A percentile compares a stretch with the other conserved stretches of the same genome.
Evolutionary conservation across 768 basidiomycete genomes (phyloP).

Genomic region (Hericium alpestre): DNA sequence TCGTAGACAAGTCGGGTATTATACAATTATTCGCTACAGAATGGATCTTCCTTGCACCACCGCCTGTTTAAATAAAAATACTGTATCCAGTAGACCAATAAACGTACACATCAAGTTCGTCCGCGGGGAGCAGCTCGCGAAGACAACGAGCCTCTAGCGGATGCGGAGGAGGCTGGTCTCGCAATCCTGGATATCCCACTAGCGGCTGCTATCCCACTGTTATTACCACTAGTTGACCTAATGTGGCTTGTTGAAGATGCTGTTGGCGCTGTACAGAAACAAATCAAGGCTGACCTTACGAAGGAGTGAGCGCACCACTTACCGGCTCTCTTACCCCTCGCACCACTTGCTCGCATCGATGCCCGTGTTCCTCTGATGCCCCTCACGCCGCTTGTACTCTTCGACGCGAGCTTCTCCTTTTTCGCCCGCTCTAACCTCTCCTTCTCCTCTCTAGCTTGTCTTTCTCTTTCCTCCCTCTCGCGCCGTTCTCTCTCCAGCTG

Average conservation of each 20-base stretch:
- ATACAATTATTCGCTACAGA: background rate
- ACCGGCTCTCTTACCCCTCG: constrained; percentile 8
- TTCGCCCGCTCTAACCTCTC: constrained; percentile 37
- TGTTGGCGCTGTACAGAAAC: background rate
- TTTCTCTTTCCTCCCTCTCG: constrained; percentile 41
- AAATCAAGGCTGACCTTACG: background rate
- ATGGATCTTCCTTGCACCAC: no score
- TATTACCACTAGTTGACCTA: background rate
- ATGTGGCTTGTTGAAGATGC: background rate
- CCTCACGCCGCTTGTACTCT: constrained; percentile 43
- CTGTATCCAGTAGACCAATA: no score
- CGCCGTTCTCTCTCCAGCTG: constrained; percentile 35
- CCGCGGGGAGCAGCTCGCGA: no score
- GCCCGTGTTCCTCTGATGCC: constrained; percentile 67
- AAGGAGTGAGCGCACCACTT: background rate
- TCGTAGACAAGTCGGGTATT: background rate
- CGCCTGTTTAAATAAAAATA: no score
- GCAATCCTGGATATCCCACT: background rate
- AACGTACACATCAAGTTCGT: background rate
- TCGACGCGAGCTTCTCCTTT: constrained; percentile 22
- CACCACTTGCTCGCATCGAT: constrained; percentile 37
- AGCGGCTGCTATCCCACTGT: background rate
- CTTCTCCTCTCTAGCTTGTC: constrained; percentile 30
- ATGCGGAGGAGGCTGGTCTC: background rate
- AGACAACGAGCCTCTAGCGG: no score